Evolutionary conservation across 768 basidiomycete species (phyloP).

Genomic region (Hydnomerulius pinastri): DNA sequence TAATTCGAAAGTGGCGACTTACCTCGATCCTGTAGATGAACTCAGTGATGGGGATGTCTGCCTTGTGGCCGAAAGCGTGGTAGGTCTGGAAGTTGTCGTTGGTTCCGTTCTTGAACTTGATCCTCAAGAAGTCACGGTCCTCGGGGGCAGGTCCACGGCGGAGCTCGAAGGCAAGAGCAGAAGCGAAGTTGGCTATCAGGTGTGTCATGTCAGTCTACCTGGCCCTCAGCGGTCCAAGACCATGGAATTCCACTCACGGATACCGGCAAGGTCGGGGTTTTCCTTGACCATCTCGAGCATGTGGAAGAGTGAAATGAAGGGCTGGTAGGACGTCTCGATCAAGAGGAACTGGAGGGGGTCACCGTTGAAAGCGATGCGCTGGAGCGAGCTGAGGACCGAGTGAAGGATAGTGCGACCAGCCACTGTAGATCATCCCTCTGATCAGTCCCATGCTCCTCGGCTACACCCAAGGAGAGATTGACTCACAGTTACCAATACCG

Average conservation of each 20-base stretch:
- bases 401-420: constrained; percentile 80
- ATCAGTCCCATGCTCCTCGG: constrained; percentile 8
- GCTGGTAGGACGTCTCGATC: constrained; percentile 84
- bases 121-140: constrained; percentile 76
- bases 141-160: constrained; percentile 75
- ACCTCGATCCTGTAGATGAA: constrained; percentile 85
- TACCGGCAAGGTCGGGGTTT: constrained; percentile 58
- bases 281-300: constrained; percentile 63
- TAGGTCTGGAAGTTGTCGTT: constrained; percentile 59
- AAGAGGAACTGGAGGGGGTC: constrained; percentile 80
- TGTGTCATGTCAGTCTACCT: constrained; percentile 12
- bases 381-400: constrained; percentile 68
- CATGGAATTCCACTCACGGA: constrained; percentile 54
- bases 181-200: constrained; percentile 64
- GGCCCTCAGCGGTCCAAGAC: not conserved
- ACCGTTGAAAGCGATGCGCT: constrained; percentile 76
- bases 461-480: not conserved
- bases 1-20: constrained; percentile 12
- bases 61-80: constrained; percentile 72
- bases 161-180: constrained; percentile 78
- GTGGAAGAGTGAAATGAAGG: constrained; percentile 87
- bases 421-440: constrained; percentile 46
- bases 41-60: constrained; percentile 80
- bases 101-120: constrained; percentile 87
- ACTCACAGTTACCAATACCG: constrained; percentile 80